These are phyloP conservation scores for Hortiboletus flavorubellus DNA, from an alignment of 768 basidiomycete species.

Conservation along the genomic window DNA sequence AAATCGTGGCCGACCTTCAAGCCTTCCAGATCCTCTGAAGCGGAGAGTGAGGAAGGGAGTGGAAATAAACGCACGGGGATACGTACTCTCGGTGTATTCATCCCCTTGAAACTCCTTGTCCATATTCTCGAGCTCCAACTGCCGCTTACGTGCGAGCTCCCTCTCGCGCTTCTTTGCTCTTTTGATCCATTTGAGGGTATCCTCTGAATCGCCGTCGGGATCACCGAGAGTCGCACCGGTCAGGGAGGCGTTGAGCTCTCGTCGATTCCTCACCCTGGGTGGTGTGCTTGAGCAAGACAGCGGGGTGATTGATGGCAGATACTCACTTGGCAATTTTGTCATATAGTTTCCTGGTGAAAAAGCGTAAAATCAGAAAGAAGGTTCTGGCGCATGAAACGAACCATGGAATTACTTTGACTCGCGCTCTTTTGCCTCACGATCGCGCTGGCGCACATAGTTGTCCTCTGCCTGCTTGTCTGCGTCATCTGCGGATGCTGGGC, in stretches of 20 bases:
- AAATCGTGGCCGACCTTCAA: slow-evolving; percentile 96
- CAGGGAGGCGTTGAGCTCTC: slow-evolving; percentile 88
- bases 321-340: slow-evolving; percentile 90
- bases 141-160: slow-evolving; percentile 79
- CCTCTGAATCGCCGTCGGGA: slow-evolving; percentile 72
- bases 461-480: slow-evolving; percentile 82
- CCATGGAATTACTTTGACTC: slow-evolving; percentile 66
- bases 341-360: slow-evolving; percentile 54
- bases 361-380: slow-evolving; percentile 22
- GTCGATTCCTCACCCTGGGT: slow-evolving; percentile 87
- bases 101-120: slow-evolving; percentile 70
- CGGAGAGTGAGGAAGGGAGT: background rate
- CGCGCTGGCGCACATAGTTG: slow-evolving; percentile 76
- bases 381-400: slow-evolving; percentile 14
- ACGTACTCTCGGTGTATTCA: slow-evolving; percentile 85
- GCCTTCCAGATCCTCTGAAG: slow-evolving; percentile 81
- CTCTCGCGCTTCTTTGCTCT: slow-evolving; percentile 87
- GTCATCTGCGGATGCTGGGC: slow-evolving; percentile 63
- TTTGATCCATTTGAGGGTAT: slow-evolving; percentile 89
- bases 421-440: slow-evolving; percentile 64
- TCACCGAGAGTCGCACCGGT: slow-evolving; percentile 92
- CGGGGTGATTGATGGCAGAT: background rate
- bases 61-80: background rate
- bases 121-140: slow-evolving; percentile 79
- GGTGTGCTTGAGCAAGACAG: slow-evolving; percentile 38